Evolutionary conservation across 352 stramenopile genomes (phyloP), one percentile per base, ranked within the genome.

Genomic region (Phytophthora vignae): DNA sequence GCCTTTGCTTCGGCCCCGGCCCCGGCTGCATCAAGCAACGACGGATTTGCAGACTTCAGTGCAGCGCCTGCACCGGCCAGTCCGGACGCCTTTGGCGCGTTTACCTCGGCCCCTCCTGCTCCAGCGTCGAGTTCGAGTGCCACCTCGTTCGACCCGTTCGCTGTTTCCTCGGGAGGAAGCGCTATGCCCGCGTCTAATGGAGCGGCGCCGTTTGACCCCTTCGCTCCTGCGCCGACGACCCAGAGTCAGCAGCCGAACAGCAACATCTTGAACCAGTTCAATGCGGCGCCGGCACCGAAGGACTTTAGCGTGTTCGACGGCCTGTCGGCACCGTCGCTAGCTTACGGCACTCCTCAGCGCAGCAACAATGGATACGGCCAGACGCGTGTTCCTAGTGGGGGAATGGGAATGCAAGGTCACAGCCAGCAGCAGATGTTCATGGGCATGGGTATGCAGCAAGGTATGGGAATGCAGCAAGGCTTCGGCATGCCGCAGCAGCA

Each of bases 271-370:
- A 70, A 63, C 36, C 63, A 76, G 49, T 78, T 74, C 21, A 57
- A 76, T 46, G 66, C 75, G 46, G 46, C 68, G 14, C 67, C 67
- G 3, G 70, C 70, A 33, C 67, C 62, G 8, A 73, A 71, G 42
- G 87, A 92, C 65, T 93, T 92, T 48, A 89, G 74, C 40, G 86
- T 79, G 4, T 93, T 93, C 29, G 86, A 93, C 53, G 68, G 69
- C 46, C 65, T 93, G 27, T 64, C 76, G 15, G 67, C 62, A 6
- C 79, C 82, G 12, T 73, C 70, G n/a, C 53, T 70, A 48, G 61
- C 65, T 8, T 73, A 75, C 19, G 61, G 65, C 19, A 44, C 33
- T 52, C 36, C 69, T 52, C 69, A 55, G 58, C 77, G 14, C 71
- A 77, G n/a, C 71, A 74, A 69, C 46, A 67, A 76, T 11, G 55